A percentile compares a stretch with the other conserved stretches of the same genome.
phyloP scores from a whole-genome alignment of 106 monocot genomes.

The Iris macrosiphon region DNA sequence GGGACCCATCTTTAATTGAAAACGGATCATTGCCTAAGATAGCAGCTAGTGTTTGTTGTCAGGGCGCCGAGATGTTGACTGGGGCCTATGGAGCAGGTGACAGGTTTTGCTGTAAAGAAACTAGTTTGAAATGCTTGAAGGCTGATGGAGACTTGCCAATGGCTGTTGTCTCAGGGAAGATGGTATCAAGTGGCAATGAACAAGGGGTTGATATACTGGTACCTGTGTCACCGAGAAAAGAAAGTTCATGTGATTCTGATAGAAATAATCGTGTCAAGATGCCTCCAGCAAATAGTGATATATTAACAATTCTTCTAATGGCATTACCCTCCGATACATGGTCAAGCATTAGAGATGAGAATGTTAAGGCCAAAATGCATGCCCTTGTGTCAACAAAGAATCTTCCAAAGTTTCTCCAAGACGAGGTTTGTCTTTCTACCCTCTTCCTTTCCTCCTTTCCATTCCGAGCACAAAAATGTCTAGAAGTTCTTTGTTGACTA shows the following conservation, averaged over 20 bases:
- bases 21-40: constrained; percentile 39
- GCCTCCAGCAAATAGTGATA: constrained; percentile 54
- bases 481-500: not conserved
- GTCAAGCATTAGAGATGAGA: constrained; percentile 45
- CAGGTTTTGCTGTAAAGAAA: constrained; percentile 41
- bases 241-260: constrained; percentile 16
- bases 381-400: constrained; percentile 44
- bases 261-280: constrained; percentile 13
- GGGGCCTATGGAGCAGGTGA: constrained; percentile 26
- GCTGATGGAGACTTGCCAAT: constrained; percentile 23
- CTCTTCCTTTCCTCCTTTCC: not conserved
- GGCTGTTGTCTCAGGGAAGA: constrained; percentile 46
- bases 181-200: constrained; percentile 46
- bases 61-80: constrained; percentile 50
- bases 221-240: constrained; percentile 31
- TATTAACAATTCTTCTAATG: constrained; percentile 63
- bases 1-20: constrained; percentile 3
- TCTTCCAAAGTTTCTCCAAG: constrained; percentile 63
- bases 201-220: constrained; percentile 68
- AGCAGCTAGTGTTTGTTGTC: constrained; percentile 62
- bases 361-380: constrained; percentile 36
- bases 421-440: constrained; percentile 38
- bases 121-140: constrained; percentile 39
- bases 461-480: no score
- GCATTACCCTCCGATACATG: constrained; percentile 55